Evolutionary conservation across 108 stramenopile genomes (phyloP).

Genomic region (Aurantiochytrium sp.): DNA sequence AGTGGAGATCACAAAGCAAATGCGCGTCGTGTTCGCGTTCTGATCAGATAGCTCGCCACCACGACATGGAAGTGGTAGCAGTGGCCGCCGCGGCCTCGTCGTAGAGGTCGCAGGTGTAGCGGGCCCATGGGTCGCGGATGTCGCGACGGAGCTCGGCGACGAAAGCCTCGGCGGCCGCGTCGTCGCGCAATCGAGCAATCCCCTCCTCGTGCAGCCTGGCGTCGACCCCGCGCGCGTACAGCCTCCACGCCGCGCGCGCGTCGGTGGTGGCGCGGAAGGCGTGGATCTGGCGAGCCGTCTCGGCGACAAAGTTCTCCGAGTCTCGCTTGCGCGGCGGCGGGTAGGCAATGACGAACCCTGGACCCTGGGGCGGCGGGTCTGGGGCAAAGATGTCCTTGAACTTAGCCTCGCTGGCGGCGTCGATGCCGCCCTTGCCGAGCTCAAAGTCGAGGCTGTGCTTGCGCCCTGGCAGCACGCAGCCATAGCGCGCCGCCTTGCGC

Average conservation of each 20-base stretch:
- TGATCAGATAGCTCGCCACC: no score
- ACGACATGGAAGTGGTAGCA: no score
- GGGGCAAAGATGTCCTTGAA: not conserved
- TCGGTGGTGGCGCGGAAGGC: not conserved
- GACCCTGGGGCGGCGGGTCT: not conserved
- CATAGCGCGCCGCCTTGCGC: not conserved
- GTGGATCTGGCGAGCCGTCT: not conserved
- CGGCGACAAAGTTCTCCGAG: no score
- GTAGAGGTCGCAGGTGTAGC: no score
- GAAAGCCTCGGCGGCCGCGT: not conserved
- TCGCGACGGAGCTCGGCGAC: not conserved
- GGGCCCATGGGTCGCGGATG: no score
- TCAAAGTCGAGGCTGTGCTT: not conserved
- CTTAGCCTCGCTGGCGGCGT: not conserved
- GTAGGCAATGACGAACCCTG: not conserved
- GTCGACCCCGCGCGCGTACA: not conserved
- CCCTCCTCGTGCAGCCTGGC: not conserved
- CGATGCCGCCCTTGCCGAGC: not conserved
- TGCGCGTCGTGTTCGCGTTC: no score
- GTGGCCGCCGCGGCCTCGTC: no score
- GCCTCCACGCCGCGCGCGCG: not conserved
- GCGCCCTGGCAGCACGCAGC: not conserved
- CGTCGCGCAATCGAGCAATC: not conserved
- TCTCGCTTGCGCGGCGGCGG: not conserved
- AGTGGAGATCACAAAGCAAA: no score